Conservation (phyloP, 331 rosid genomes). For the Malus hybrid region DNA sequence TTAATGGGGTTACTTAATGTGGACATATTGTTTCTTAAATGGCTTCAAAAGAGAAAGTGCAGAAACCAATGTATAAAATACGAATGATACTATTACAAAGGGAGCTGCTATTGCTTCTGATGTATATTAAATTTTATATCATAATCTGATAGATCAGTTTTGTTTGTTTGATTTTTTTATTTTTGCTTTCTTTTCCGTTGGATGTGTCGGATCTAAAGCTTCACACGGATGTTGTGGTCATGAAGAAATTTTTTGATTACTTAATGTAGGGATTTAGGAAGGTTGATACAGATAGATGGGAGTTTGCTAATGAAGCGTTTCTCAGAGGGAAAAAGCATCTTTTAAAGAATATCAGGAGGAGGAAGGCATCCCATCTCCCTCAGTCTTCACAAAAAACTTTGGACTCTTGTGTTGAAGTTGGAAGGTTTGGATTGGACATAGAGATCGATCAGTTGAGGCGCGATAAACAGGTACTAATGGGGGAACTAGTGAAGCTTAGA, state of each 20-base stretch:
- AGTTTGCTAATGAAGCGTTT: conserved; percentile 81
- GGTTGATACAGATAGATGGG: conserved; percentile 88
- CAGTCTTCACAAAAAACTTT: conserved; percentile 26
- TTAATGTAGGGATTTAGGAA: conserved; percentile 75
- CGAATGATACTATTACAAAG: not conserved
- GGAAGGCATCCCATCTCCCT: conserved; percentile 34
- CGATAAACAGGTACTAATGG: conserved; percentile 59
- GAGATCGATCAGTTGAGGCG: conserved; percentile 55
- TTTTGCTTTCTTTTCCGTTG: not conserved
- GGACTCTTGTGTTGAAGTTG: conserved; percentile 66
- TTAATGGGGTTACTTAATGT: conserved; percentile 1
- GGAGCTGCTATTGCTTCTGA: not conserved
- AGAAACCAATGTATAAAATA: not conserved
- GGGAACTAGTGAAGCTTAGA: conserved; percentile 65
- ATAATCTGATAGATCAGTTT: not conserved
- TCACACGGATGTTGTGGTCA: not conserved
- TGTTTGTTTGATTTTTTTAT: not conserved
- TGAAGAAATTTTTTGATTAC: conserved; percentile 21
- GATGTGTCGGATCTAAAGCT: not conserved
- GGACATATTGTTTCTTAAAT: conserved; percentile 12
- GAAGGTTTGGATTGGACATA: conserved; percentile 59
- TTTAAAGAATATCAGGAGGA: conserved; percentile 61
- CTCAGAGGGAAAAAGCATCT: conserved; percentile 70
- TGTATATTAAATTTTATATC: not conserved
- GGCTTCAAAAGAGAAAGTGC: conserved; percentile 14